Base-by-base conservation (phyloP, 2,329 filamentous ascomycete species). In the Emmonsia crescens region DNA sequence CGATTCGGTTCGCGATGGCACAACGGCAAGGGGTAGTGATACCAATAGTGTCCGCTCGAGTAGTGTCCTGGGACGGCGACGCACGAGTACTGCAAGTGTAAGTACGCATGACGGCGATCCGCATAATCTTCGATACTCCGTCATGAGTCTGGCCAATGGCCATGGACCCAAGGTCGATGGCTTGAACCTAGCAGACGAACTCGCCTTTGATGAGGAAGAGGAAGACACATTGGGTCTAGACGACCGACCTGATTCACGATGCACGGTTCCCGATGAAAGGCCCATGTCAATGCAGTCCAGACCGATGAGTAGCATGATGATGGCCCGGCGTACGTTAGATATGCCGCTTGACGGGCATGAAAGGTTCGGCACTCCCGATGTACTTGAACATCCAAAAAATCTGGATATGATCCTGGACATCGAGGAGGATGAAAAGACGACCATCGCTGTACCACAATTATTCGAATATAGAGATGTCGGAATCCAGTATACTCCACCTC, bases 121-220 rank as follows among this genome's bases (percentile, higher is more conserved):
- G 46, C 76, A 78, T 54, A 77, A 86, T 72, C 82, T 90, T 64
- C 85, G 90, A 36, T 89, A 87, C 70, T 95, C 91, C 1, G 77
- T 87, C 29, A 78, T 89, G 64, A 86, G 81, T 64, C 80, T 82
- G n/a, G 75, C 77, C 8, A 80, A 80, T 64, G 75, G 76, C 10
- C 77, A 80, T 62, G 82, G 80, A 10, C 75, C 78, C 24, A 87
- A 86, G 70, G 70, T 77, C 3, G 85, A 85, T 67, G 89, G 88
- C 1, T 75, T 91, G 63, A 96, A 88, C 64, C 80, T 99, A 48
- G 94, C 94, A 0, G 92, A 97, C 68, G 94, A 99, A 76, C 82
- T 99, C 60, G 87, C 89, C 64, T 89, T 96, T 64, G 89, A 92
- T 62, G 88, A 89, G 64, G 89, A 93, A 61, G 89, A 92, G 38